Percentiles rank a stretch among this genome's conserved stretches.
phyloP scores from a whole-genome alignment of 2,329 filamentous ascomycete genomes.

The Colletotrichum truncatum region DNA sequence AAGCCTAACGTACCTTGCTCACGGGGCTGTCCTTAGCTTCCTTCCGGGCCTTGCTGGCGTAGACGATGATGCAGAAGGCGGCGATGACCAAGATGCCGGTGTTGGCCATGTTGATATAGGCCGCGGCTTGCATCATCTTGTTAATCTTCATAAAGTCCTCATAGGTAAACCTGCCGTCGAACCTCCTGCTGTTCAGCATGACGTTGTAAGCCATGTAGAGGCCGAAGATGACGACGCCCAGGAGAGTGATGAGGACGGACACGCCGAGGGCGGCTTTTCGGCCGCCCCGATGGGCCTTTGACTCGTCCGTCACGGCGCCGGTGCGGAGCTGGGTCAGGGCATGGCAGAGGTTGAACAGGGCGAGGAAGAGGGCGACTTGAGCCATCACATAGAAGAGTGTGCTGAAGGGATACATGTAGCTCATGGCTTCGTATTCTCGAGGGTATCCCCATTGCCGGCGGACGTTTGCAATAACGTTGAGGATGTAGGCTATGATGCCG shows the following conservation, averaged over 20 bases:
- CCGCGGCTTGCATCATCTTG: too few relatives aligned
- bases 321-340: slow-evolving; percentile 4
- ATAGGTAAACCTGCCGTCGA: not conserved
- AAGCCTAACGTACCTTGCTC: not conserved
- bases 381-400: not conserved
- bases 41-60: slow-evolving; percentile 9
- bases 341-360: slow-evolving; percentile 25
- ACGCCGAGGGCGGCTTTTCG: not conserved
- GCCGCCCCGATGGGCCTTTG: not conserved
- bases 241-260: not conserved
- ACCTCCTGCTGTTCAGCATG: not conserved
- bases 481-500: not conserved
- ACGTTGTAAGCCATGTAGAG: slow-evolving; percentile 10
- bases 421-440: not conserved
- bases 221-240: not conserved
- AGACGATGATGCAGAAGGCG: slow-evolving; percentile 5
- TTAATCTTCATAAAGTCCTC: not conserved
- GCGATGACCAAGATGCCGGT: not conserved
- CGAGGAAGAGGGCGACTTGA: slow-evolving; percentile 17
- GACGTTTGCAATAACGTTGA: rapidly evolving
- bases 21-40: slow-evolving; percentile 10
- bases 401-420: not conserved
- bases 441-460: not conserved
- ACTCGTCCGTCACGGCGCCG: not conserved
- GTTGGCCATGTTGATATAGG: not conserved